Evolutionary conservation across 306 rosid genomes (phyloP).

Genomic region (Datisca glomerata): DNA sequence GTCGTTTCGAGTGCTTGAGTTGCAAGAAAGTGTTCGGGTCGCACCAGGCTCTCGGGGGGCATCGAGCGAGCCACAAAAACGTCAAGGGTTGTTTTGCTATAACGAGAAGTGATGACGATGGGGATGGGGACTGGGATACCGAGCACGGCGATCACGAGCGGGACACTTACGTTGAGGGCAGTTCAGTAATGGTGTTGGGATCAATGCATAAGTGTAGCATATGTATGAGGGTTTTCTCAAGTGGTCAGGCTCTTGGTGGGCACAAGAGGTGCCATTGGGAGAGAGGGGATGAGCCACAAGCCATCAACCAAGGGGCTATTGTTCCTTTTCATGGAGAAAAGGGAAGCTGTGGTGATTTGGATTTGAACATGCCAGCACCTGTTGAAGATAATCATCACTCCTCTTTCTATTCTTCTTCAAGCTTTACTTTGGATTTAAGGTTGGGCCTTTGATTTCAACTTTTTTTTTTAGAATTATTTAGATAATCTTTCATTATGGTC

Average conservation of each 20-base stretch:
- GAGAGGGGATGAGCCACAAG: conserved; percentile 18
- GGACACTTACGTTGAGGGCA: background rate
- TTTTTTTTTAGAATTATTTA: no score
- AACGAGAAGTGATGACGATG: conserved; percentile 14
- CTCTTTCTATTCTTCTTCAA: conserved; percentile 18
- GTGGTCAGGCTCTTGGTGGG: conserved; percentile 59
- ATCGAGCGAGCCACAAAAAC: conserved; percentile 66
- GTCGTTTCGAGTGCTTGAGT: conserved; percentile 51
- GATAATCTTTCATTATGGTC: no score
- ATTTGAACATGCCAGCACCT: conserved; percentile 52
- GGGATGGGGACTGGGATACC: background rate
- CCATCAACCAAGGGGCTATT: background rate
- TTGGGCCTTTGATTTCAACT: conserved; percentile 53
- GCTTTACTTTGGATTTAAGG: conserved; percentile 50
- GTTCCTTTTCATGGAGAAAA: background rate
- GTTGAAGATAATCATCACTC: conserved; percentile 13
- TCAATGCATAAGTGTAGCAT: conserved; percentile 34
- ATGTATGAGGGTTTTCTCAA: conserved; percentile 40
- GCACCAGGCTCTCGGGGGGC: conserved; percentile 72
- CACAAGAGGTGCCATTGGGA: conserved; percentile 72
- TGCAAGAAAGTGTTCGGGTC: conserved; percentile 78
- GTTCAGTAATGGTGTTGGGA: conserved; percentile 15
- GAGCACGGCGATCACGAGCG: conserved; percentile 2
- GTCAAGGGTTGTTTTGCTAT: conserved; percentile 62
- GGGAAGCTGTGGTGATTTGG: conserved; percentile 13